Conservation (phyloP, 148 eudicot species). For the Arctostaphylos glauca region DNA sequence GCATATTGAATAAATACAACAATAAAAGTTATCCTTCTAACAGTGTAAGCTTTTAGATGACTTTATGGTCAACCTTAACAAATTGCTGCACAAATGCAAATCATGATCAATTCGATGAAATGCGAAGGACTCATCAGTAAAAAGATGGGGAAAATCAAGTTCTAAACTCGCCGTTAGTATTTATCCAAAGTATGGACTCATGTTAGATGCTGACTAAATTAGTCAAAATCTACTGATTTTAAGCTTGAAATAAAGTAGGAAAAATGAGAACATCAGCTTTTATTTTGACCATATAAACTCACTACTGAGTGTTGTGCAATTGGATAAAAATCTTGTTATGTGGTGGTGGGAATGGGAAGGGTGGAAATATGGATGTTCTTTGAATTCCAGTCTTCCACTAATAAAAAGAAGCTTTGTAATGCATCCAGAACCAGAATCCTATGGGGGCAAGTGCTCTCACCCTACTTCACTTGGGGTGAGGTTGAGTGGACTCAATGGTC, state of each 20-base stretch:
- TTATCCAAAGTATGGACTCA: not conserved
- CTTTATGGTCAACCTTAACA: not conserved
- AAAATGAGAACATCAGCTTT: not conserved
- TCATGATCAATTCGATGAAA: conserved; percentile 5
- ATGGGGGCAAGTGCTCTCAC: conserved; percentile 50
- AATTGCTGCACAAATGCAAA: not conserved
- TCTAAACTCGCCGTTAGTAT: not conserved
- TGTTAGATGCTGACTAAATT: not conserved
- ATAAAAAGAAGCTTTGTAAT: conserved; percentile 36
- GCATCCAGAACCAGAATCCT: conserved; percentile 41
- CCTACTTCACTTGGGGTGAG: conserved; percentile 36
- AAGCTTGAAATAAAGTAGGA: conserved; percentile 7
- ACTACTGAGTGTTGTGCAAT: not conserved
- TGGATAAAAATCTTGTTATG: conserved; percentile 5
- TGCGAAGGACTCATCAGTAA: conserved; percentile 26
- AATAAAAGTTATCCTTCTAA: not conserved
- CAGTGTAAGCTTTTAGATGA: not conserved
- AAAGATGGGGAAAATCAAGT: conserved; percentile 8
- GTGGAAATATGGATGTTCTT: conserved; percentile 41
- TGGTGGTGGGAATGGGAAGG: conserved; percentile 40
- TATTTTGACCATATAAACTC: conserved; percentile 12
- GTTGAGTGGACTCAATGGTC: conserved; percentile 62
- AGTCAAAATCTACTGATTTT: conserved; percentile 12
- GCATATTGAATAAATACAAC: not conserved
- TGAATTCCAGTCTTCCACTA: conserved; percentile 48